Evolutionary conservation across 352 stramenopile genomes (phyloP), one percentile per base, ranked within the genome.

Genomic region (Globisporangium spinosum): DNA sequence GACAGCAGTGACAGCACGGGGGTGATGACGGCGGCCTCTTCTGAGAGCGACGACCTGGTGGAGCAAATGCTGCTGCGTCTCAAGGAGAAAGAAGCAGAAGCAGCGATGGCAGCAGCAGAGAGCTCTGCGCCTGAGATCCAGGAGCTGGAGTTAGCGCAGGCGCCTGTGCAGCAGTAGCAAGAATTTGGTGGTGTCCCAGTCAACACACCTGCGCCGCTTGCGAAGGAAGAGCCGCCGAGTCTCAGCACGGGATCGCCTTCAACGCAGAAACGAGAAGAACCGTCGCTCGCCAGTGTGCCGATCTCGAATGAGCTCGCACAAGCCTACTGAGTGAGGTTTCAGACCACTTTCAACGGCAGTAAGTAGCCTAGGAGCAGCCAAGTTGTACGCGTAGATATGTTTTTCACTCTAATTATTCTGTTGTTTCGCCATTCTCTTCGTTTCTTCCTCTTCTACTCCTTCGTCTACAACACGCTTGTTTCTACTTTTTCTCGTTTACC

Each of bases 31-130:
- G 62, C 62, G n/a, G 8, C 25, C 22, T 61, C 32, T 29, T 3
- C 47, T 0, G 68, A 72, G 25, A 69, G 62, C 34, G 62, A 72
- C 49, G 55, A 69, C 45, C 57, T 72, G 27, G 45, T 65, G 12
- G 62, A 70, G 62, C 62, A 70, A 34, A 72, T 72, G 54, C 40
- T 65, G 15, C 32, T 32, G 55, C 63, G 62, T 23, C n/a, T 72
- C 29, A 60, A 60, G n/a, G 68, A 70, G n/a, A 63, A 66, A 20
- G 65, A 70, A 13, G 34, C 27, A 58, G 38, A 22, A 23, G 34
- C 47, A 17, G 29, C 34, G 8, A 3, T 43, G 23, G 38, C n/a
- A 23, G 51, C 47, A 10, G 29, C 45, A 12, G 3, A 40, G 23
- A 54, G 40, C 9, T 13, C 23, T 5, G n/a, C 12, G 15, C 20